Evolutionary conservation across 2,329 filamentous ascomycete species (phyloP), one percentile per base, ranked within the genome.

Genomic region (Coleophoma cylindrospora): DNA sequence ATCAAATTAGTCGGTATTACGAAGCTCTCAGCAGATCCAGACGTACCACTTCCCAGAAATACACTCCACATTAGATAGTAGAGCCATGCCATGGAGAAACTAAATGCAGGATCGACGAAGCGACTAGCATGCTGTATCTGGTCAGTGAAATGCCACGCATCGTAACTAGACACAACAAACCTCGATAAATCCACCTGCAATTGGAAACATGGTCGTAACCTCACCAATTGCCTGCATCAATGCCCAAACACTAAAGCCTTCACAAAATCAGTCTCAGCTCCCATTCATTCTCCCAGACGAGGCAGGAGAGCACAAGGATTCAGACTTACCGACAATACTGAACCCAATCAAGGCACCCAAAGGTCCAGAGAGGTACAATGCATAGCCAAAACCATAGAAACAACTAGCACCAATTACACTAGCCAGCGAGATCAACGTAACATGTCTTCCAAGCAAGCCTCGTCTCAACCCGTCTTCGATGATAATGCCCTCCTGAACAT

Each of bases 401-500:
- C 78, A 66, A 45, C 75, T 75, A 19, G 75, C 73, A 1, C 76
- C 75, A 50, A 78, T 79, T 50, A 77, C 78, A 15, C 75, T 74
- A 60, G 68, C 56, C 13, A 58, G 47, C 7, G 51, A 54, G n/a
- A 54, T 54, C 41, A 54, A 36, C 1, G 48, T 51, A 14, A 54
- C 49, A 43, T 54, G 51, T 49, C 49, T 51, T 13, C 51, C 51
- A 19, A 48, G 21, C 15, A 54, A 43, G 13, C 48, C 51, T 44
- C 51, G 45, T 15, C 45, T 34, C 21, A 54, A 27, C 4, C 51
- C 51, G 34, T 54, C 46, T 34, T 54, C 49, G 36, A 54, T 38
- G 34, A 54, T 49, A 33, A 49, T 49, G 11, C 36, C 51, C 47
- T 51, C 34, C 36, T 50, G 46, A 45, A 47, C 46, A 45, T 40